These are phyloP conservation scores for Parastagonospora nodorum DNA, from an alignment of 2,329 filamentous ascomycete genomes.

Conservation along the genomic window DNA sequence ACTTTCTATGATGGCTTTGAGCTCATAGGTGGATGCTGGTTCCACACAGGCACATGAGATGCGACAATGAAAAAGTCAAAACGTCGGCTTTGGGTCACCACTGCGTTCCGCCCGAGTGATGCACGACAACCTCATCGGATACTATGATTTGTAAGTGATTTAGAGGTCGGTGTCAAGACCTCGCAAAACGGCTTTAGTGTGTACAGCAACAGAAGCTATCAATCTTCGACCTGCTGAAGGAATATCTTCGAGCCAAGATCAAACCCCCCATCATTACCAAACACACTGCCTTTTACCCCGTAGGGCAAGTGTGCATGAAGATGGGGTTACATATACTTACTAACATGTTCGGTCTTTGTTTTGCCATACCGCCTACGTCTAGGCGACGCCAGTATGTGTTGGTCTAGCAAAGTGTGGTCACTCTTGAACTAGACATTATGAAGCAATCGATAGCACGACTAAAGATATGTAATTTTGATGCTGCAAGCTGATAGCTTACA, in stretches of 20 bases:
- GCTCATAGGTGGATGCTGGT: constrained; percentile 39
- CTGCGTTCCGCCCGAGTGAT: constrained; percentile 29
- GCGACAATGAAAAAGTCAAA: constrained; percentile 47
- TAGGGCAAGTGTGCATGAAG: constrained; percentile 68
- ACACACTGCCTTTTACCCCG: constrained; percentile 59
- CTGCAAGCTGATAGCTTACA: too few species aligned
- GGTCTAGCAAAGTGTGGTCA: too few species aligned
- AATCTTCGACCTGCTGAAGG: constrained; percentile 70
- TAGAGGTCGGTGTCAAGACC: constrained; percentile 19
- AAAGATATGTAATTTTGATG: too few species aligned
- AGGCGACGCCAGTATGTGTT: too few species aligned
- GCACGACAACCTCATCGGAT: constrained; percentile 11
- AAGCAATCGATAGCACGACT: too few species aligned
- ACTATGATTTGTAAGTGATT: constrained; percentile 8
- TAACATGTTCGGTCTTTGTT: constrained; percentile 7
- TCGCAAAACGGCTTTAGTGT: constrained; percentile 66
- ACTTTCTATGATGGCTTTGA: constrained; percentile 45
- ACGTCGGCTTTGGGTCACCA: constrained; percentile 32
- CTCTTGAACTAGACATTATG: too few species aligned
- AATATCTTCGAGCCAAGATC: constrained; percentile 69
- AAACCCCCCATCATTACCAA: constrained; percentile 66
- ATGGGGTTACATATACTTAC: constrained; percentile 59
- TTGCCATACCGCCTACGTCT: not conserved
- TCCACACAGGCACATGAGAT: constrained; percentile 42
- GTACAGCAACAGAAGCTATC: constrained; percentile 67